These are phyloP conservation scores for Aureobasidium lini DNA, from an alignment of 2,329 filamentous ascomycete species.

Conservation along the genomic window DNA sequence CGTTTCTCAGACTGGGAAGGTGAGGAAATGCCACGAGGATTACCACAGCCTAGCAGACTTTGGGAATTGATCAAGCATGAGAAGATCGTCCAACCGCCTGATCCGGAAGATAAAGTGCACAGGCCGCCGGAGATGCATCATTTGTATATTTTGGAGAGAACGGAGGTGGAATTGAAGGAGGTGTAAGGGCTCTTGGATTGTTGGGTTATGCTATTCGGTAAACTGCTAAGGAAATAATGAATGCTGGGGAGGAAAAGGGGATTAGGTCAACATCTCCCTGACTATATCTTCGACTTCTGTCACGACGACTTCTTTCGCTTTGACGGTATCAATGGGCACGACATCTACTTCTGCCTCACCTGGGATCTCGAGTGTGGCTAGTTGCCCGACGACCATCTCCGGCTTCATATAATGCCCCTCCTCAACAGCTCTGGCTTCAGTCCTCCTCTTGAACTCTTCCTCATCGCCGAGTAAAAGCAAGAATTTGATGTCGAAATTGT, in stretches of 20 bases:
- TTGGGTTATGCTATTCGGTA: no score
- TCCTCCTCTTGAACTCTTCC: slow-evolving; percentile 24
- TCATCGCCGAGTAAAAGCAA: slow-evolving; percentile 30
- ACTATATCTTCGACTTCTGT: background rate
- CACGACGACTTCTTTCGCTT: slow-evolving; percentile 13
- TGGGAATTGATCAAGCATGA: background rate
- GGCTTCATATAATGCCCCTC: slow-evolving; percentile 32
- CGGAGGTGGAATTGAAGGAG: background rate
- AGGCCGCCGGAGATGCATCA: background rate
- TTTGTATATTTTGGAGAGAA: background rate
- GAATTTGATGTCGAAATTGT: slow-evolving; percentile 24
- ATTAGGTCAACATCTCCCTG: no score
- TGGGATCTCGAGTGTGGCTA: slow-evolving; percentile 26
- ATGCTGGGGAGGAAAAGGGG: no score
- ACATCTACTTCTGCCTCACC: slow-evolving; percentile 29
- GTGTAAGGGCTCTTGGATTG: background rate
- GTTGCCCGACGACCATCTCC: slow-evolving; percentile 31
- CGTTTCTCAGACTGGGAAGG: background rate
- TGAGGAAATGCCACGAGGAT: background rate
- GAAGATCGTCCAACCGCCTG: background rate
- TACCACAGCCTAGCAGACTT: background rate
- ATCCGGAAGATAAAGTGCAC: background rate
- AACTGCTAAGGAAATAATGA: background rate
- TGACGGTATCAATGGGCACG: slow-evolving; percentile 25
- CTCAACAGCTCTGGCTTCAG: slow-evolving; percentile 18